A percentile compares a stretch with the other conserved stretches of the same genome.
Conservation (phyloP, 169 alveolate genomes). For the Eimeria sp. region DNA sequence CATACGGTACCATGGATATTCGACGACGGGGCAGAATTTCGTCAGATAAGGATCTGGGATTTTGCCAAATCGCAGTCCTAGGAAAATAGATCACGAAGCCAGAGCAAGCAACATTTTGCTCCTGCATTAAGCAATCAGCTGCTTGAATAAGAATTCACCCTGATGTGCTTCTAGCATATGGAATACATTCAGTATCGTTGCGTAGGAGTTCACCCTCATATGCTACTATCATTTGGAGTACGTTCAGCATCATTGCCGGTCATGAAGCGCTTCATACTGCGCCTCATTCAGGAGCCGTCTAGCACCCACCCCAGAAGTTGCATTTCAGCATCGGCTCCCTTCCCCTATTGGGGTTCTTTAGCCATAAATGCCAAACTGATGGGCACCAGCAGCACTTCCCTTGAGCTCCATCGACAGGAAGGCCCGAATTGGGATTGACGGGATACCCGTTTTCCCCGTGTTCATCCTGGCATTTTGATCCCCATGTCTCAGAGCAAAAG, state of each 20-base stretch:
- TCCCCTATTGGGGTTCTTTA: slow-evolving; percentile 56
- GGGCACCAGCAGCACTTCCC: slow-evolving; percentile 78
- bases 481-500: slow-evolving; percentile 53
- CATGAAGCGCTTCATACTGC: not conserved
- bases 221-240: not conserved
- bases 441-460: slow-evolving; percentile 72
- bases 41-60: slow-evolving; percentile 76
- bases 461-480: slow-evolving; percentile 73
- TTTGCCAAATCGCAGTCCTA: slow-evolving; percentile 62
- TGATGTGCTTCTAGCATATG: not conserved
- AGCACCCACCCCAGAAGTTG: slow-evolving; percentile 70
- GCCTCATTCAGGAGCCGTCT: not conserved
- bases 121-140: not conserved
- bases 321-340: slow-evolving; percentile 76
- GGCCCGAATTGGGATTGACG: slow-evolving; percentile 61
- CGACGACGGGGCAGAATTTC: slow-evolving; percentile 75
- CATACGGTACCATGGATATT: slow-evolving; percentile 75
- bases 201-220: not conserved
- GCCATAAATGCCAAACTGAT: slow-evolving; percentile 72
- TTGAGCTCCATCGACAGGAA: slow-evolving; percentile 73
- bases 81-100: not conserved
- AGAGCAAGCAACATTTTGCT: not conserved
- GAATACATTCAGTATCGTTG: not conserved
- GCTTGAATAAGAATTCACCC: not conserved
- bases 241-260: not conserved